These are phyloP conservation scores for Yarrowia sp. DNA, from an alignment of 805 yeast genomes.

Conservation along the genomic window DNA sequence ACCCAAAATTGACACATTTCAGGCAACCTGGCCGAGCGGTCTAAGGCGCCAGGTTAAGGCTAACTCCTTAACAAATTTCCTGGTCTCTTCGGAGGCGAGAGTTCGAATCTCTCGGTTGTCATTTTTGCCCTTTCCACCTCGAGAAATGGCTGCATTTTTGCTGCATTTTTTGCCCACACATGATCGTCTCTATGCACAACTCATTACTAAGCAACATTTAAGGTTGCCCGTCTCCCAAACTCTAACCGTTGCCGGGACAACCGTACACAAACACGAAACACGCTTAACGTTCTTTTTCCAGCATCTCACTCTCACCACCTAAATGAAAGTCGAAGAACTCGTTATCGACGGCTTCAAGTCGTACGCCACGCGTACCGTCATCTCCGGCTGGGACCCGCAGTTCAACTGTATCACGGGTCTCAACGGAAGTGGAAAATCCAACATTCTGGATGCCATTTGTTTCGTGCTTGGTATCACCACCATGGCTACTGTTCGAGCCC, in stretches of 20 bases:
- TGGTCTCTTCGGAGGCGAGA: slow-evolving; percentile 39
- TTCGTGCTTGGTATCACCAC: slow-evolving; percentile 96
- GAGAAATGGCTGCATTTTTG: neutral
- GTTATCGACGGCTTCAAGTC: slow-evolving; percentile 98
- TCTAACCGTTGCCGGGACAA: slow-evolving; percentile 32
- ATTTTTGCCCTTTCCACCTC: neutral
- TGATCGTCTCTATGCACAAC: neutral
- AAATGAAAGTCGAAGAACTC: slow-evolving; percentile 92
- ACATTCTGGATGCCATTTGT: slow-evolving; percentile 95
- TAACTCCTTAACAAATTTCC: slow-evolving; percentile 34
- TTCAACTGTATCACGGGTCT: slow-evolving; percentile 98
- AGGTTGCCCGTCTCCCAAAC: neutral
- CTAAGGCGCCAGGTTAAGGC: slow-evolving; percentile 40
- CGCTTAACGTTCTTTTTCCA: slow-evolving; percentile 15
- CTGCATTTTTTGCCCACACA: neutral
- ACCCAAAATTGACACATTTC: neutral
- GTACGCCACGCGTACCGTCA: slow-evolving; percentile 94
- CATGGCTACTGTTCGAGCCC: slow-evolving; percentile 94
- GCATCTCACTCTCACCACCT: neutral
- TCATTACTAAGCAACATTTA: neutral
- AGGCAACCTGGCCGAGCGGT: slow-evolving; percentile 40
- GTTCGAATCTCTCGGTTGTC: slow-evolving; percentile 38
- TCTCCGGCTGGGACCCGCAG: slow-evolving; percentile 93
- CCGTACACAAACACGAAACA: slow-evolving; percentile 33
- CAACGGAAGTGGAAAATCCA: slow-evolving; percentile 97